These are phyloP conservation scores for Epichloe glyceriae DNA, from an alignment of 2,329 filamentous ascomycete species.

Conservation along the genomic window DNA sequence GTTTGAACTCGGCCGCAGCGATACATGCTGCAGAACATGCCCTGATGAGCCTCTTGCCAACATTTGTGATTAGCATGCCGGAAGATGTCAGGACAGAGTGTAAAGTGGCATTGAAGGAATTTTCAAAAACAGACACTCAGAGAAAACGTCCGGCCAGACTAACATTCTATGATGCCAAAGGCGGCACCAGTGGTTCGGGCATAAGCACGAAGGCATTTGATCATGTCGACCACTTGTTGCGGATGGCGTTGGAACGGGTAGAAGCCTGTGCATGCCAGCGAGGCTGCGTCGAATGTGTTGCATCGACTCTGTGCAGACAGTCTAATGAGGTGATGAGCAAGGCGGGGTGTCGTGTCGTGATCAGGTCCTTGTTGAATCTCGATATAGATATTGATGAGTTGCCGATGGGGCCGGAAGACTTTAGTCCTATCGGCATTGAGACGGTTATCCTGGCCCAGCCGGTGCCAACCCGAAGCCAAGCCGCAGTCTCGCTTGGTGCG, in stretches of 20 bases:
- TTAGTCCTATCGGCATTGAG: conserved; percentile 60
- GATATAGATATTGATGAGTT: conserved; percentile 74
- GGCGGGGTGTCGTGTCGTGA: conserved; percentile 67
- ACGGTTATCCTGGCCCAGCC: conserved; percentile 65
- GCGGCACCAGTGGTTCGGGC: conserved; percentile 68
- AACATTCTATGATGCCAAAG: conserved; percentile 92
- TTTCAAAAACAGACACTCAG: conserved; percentile 53
- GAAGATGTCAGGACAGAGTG: conserved; percentile 92
- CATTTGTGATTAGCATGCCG: conserved; percentile 78
- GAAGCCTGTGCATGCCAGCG: conserved; percentile 62
- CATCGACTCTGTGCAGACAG: conserved; percentile 71
- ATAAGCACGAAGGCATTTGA: conserved; percentile 92
- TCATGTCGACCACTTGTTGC: conserved; percentile 67
- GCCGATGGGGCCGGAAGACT: conserved; percentile 70
- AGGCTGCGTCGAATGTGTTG: conserved; percentile 85
- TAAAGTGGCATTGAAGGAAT: conserved; percentile 79
- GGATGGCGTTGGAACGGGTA: conserved; percentile 63
- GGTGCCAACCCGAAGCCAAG: conserved; percentile 29
- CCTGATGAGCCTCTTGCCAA: conserved; percentile 73
- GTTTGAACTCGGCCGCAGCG: conserved; percentile 71
- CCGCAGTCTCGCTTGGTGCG: background rate
- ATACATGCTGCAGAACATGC: conserved; percentile 95
- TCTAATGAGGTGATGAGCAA: conserved; percentile 91
- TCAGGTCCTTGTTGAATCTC: conserved; percentile 61
- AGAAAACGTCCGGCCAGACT: conserved; percentile 78